phyloP scores from a whole-genome alignment of 140 eudicot genomes.

The Flaveria floridana region DNA sequence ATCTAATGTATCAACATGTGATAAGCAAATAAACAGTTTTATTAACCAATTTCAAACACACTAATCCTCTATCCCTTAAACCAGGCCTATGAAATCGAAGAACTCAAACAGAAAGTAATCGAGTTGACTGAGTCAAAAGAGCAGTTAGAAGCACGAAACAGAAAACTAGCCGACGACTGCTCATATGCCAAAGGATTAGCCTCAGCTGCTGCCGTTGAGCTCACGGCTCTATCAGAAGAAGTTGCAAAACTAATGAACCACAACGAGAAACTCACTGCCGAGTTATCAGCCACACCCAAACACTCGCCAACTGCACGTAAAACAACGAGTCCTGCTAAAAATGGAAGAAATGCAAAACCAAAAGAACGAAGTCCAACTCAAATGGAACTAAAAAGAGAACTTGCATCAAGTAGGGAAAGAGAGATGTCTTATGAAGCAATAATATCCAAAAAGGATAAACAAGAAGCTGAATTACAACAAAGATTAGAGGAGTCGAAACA shows the following conservation, averaged over 20 bases:
- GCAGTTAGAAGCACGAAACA: slow-evolving; percentile 66
- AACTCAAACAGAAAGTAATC: slow-evolving; percentile 54
- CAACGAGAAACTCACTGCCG: slow-evolving; percentile 70
- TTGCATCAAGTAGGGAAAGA: slow-evolving; percentile 71
- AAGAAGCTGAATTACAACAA: slow-evolving; percentile 63
- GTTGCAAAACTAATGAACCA: slow-evolving; percentile 93
- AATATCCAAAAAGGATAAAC: slow-evolving; percentile 61
- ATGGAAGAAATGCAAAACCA: slow-evolving; percentile 53
- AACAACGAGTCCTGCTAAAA: slow-evolving; percentile 39
- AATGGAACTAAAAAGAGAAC: slow-evolving; percentile 64
- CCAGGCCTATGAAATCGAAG: slow-evolving; percentile 66
- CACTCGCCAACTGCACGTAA: slow-evolving; percentile 53
- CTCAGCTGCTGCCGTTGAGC: slow-evolving; percentile 98
- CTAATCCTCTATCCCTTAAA: slow-evolving; percentile 18
- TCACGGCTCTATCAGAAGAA: slow-evolving; percentile 86
- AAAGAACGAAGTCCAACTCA: slow-evolving; percentile 55
- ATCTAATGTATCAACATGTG: neutral
- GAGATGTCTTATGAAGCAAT: slow-evolving; percentile 68
- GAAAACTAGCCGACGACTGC: slow-evolving; percentile 87
- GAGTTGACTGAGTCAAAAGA: slow-evolving; percentile 58
- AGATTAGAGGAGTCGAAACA: slow-evolving; percentile 79
- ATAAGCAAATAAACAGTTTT: neutral
- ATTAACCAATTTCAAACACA: neutral
- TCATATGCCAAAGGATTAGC: slow-evolving; percentile 95
- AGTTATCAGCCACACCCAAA: slow-evolving; percentile 66